A percentile compares a stretch with the other conserved stretches of the same genome.
These are phyloP conservation scores for Exophiala bonariae DNA, from an alignment of 2,329 filamentous ascomycete genomes.

Conservation along the genomic window DNA sequence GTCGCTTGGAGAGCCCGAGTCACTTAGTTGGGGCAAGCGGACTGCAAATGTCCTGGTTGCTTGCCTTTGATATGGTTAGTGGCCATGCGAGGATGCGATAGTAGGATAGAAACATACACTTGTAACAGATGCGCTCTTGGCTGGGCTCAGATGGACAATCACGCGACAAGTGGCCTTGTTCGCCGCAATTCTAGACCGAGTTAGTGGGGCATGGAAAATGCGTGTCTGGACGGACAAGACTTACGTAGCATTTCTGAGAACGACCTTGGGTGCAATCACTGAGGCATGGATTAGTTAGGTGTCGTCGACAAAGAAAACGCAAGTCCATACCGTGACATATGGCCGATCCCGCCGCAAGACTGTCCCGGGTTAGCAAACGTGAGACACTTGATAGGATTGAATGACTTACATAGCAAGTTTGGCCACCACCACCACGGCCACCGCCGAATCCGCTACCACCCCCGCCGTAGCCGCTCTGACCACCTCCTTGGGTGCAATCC, in stretches of 20 bases:
- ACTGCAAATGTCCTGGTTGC: conserved; percentile 86
- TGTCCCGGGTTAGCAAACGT: conserved; percentile 11
- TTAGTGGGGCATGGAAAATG: conserved; percentile 8
- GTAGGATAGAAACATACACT: conserved; percentile 61
- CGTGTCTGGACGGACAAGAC: conserved; percentile 28
- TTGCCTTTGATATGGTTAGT: conserved; percentile 24
- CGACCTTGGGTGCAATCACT: conserved; percentile 92
- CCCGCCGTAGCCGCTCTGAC: conserved; percentile 51
- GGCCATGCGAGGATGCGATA: no score
- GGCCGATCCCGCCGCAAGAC: conserved; percentile 88
- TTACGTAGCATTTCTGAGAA: conserved; percentile 91
- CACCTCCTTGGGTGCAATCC: conserved; percentile 53
- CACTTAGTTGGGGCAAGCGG: conserved; percentile 74
- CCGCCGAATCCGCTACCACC: conserved; percentile 49
- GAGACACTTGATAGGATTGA: background rate
- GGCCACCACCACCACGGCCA: conserved; percentile 58
- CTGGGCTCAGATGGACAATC: conserved; percentile 93
- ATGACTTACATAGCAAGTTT: conserved; percentile 79
- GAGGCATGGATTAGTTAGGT: conserved; percentile 44
- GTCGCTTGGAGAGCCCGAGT: background rate
- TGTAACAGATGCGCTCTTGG: conserved; percentile 97
- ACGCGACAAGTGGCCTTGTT: conserved; percentile 90
- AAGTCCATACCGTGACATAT: conserved; percentile 59
- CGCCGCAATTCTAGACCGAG: conserved; percentile 56
- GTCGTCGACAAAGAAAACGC: background rate